Base-by-base conservation (phyloP, 1,284 basidiomycete species). In the Moniliophthora roreri region DNA sequence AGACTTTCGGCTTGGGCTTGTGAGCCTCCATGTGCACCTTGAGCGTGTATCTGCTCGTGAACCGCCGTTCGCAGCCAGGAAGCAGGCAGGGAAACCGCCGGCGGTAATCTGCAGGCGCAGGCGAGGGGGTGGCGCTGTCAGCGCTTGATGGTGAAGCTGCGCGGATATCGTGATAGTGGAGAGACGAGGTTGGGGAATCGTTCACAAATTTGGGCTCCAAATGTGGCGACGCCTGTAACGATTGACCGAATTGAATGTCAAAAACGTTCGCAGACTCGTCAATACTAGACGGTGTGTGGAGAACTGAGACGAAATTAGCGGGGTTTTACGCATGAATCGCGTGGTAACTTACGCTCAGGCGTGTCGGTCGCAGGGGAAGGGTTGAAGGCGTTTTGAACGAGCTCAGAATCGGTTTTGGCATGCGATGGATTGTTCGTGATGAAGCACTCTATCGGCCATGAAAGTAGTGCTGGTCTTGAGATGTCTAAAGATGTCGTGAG, bases 1-100 rank as follows among this genome's bases (percentile, higher is more conserved):
- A 67, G 1, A 69, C 65, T 16, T 75, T 72, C 1, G 73, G 74
- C 57, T 79, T 79, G n/a, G 76, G 76, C 53, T 74, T 75, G 61
- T 79, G 77, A 1, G 77, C 74, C 52, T 77, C 75, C 72, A 77
- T 74, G 59, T 79, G 77, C 35, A 78, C 76, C 56, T 75, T 75
- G 15, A 78, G 66, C 9, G 77, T 78, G 58, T 79, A 78, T 55
- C 78, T 73, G 52, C 72, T 76, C 6, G 76, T 78, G 58, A 78
- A 78, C 16, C 74, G 70, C 38, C 77, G 71, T 24, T 66, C 62
- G 59, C 77, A 79, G 7, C 73, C 77, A 15, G 71, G 62, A 34
- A 77, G 64, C 18, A 70, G 64, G 56, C 77, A 79, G 15, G 76
- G 75, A 54, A 77, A 75, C n/a, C 74, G 71, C 10, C 76, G 69